These are phyloP conservation scores for Martiniozyma abietophila DNA, from an alignment of 805 yeast genomes.

Conservation along the genomic window DNA sequence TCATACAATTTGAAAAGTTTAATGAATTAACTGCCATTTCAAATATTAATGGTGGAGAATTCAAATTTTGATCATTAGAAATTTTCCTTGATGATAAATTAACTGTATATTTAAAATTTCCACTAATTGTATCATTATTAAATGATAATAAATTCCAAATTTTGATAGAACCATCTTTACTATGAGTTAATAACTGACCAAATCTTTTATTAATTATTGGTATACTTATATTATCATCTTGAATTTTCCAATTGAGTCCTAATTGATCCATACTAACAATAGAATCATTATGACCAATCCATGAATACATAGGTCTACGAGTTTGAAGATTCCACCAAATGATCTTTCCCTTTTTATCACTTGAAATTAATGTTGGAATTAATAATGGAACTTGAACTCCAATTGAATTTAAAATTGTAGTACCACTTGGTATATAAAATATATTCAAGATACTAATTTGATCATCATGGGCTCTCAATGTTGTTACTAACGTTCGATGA, in stretches of 20 bases:
- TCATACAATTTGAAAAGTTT: constrained; percentile 60
- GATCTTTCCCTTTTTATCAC: constrained; percentile 55
- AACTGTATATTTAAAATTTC: constrained; percentile 8
- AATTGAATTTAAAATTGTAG: constrained; percentile 1
- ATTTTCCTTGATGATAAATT: constrained; percentile 15
- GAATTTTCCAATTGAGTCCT: constrained; percentile 26
- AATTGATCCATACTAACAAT: constrained; percentile 42
- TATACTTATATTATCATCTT: background rate
- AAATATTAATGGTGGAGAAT: constrained; percentile 21
- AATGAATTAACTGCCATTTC: constrained; percentile 64
- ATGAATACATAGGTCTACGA: constrained; percentile 45
- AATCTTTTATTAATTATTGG: constrained; percentile 20
- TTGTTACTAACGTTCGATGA: constrained; percentile 29
- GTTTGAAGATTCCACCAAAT: constrained; percentile 56
- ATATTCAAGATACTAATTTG: constrained; percentile 1
- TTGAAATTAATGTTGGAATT: constrained; percentile 36
- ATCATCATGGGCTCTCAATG: constrained; percentile 28
- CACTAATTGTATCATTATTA: constrained; percentile 1
- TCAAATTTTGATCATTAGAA: background rate
- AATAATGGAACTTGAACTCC: constrained; percentile 15
- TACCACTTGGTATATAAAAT: constrained; percentile 8
- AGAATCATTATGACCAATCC: constrained; percentile 48
- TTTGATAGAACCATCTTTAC: constrained; percentile 49
- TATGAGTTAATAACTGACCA: constrained; percentile 52
- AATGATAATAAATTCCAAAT: constrained; percentile 34